These are phyloP conservation scores for Halophytophthora polymorphica DNA, from an alignment of 352 stramenopile species.

Conservation along the genomic window DNA sequence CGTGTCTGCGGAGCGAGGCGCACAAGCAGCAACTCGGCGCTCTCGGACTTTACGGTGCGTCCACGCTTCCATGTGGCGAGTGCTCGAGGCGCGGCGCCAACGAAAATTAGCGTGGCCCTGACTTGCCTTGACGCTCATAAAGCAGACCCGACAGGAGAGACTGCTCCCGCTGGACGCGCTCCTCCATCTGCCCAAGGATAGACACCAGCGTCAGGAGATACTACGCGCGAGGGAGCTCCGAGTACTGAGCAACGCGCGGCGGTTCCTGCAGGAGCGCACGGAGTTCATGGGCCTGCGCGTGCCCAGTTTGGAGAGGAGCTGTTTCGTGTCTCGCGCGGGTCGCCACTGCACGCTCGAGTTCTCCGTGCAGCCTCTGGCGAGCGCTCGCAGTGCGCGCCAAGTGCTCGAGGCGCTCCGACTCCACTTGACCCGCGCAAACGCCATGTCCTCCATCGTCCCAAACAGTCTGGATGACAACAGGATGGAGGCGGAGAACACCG, in stretches of 20 bases:
- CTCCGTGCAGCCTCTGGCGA: conserved; percentile 23
- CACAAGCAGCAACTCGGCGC: conserved; percentile 22
- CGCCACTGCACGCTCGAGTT: conserved; percentile 27
- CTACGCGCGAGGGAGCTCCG: conserved; percentile 9
- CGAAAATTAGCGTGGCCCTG: neutral
- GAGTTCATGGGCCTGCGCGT: conserved; percentile 17
- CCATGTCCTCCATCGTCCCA: conserved; percentile 38
- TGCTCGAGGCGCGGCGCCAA: no score
- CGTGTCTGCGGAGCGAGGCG: conserved; percentile 19
- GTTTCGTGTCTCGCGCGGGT: conserved; percentile 22
- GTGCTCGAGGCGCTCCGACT: conserved; percentile 28
- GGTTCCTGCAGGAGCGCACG: conserved; percentile 27
- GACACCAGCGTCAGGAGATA: conserved; percentile 8
- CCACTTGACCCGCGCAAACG: conserved; percentile 32
- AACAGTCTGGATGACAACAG: conserved; percentile 29
- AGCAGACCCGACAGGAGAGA: conserved; percentile 21
- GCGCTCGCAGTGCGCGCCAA: conserved; percentile 13
- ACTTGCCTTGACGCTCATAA: neutral
- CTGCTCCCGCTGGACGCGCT: conserved; percentile 26
- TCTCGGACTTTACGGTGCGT: conserved; percentile 19
- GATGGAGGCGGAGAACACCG: conserved; percentile 14
- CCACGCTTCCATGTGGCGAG: neutral
- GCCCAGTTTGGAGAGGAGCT: conserved; percentile 16
- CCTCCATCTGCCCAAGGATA: conserved; percentile 21
- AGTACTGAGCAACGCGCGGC: conserved; percentile 21